Conservation (phyloP, 352 stramenopile genomes). For the Globisporangium takayamanum region DNA sequence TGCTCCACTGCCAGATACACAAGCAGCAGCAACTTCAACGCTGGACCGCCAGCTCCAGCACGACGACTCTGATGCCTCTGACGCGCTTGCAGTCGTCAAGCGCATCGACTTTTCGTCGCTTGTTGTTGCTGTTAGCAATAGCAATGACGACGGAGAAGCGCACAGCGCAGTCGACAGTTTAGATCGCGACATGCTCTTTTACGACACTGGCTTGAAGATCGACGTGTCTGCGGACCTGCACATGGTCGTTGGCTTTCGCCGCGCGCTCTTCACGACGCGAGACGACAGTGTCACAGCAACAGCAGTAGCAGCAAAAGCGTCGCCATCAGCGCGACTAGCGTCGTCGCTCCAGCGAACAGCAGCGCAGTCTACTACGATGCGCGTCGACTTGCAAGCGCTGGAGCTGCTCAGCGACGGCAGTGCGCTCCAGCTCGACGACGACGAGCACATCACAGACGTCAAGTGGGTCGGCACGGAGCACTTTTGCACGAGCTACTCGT, state of each 20-base stretch:
- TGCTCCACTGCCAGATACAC: not conserved
- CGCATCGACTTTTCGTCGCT: conserved; percentile 24
- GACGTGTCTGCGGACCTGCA: conserved; percentile 48
- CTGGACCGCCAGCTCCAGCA: not conserved
- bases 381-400: conserved; percentile 13
- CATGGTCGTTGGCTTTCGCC: conserved; percentile 35
- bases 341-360: conserved; percentile 1
- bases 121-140: not conserved
- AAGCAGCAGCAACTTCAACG: no score
- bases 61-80: conserved; percentile 10
- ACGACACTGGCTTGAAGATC: conserved; percentile 33
- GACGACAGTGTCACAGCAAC: conserved; percentile 14
- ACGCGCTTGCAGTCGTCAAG: conserved; percentile 19
- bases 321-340: not conserved
- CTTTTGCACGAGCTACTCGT: conserved; percentile 51
- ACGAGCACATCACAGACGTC: conserved; percentile 47
- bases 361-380: not conserved
- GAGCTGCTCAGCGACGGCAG: conserved; percentile 25
- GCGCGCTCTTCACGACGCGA: conserved; percentile 26
- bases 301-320: conserved; percentile 7
- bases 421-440: conserved; percentile 28
- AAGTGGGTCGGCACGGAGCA: conserved; percentile 61
- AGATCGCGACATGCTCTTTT: conserved; percentile 28
- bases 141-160: not conserved
- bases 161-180: not conserved